These are phyloP conservation scores for Stagonosporopsis rhizophila DNA, from an alignment of 2,329 filamentous ascomycete species.

Conservation along the genomic window DNA sequence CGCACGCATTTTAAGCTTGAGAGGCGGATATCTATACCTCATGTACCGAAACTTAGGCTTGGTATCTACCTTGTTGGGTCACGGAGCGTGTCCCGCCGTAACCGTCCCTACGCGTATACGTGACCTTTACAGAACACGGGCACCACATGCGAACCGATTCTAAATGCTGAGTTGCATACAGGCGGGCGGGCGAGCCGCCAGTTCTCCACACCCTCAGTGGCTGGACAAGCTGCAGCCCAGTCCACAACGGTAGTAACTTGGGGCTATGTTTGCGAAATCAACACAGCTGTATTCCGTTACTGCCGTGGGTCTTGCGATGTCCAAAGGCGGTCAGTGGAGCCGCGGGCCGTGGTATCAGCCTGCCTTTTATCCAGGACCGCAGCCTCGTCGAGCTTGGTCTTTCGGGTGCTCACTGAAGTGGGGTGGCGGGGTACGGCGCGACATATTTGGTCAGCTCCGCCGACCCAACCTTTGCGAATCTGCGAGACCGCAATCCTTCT, in stretches of 20 bases:
- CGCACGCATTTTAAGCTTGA: conserved; percentile 9
- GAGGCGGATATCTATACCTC: conserved; percentile 34
- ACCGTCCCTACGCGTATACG: conserved; percentile 44
- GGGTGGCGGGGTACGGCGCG: conserved; percentile 26
- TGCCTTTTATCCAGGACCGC: conserved; percentile 34
- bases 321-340: conserved; percentile 46
- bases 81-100: conserved; percentile 48
- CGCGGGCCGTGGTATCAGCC: conserved; percentile 47
- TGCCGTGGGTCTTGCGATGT: conserved; percentile 35
- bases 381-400: conserved; percentile 13
- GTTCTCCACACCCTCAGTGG: conserved; percentile 33
- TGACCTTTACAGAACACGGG: conserved; percentile 23
- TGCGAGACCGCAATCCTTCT: conserved; percentile 17
- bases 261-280: conserved; percentile 25
- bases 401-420: conserved; percentile 16
- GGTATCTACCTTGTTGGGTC: conserved; percentile 27
- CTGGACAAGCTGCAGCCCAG: conserved; percentile 25
- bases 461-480: neutral
- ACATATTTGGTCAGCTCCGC: conserved; percentile 16
- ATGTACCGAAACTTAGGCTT: conserved; percentile 37
- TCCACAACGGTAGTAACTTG: conserved; percentile 24
- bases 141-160: conserved; percentile 35
- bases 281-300: conserved; percentile 40
- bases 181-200: conserved; percentile 26
- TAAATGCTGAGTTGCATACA: conserved; percentile 24